A percentile compares a stretch with the other conserved stretches of the same genome.
These are phyloP conservation scores for Saturnispora quitensis DNA, from an alignment of 805 yeast species.

Conservation along the genomic window DNA sequence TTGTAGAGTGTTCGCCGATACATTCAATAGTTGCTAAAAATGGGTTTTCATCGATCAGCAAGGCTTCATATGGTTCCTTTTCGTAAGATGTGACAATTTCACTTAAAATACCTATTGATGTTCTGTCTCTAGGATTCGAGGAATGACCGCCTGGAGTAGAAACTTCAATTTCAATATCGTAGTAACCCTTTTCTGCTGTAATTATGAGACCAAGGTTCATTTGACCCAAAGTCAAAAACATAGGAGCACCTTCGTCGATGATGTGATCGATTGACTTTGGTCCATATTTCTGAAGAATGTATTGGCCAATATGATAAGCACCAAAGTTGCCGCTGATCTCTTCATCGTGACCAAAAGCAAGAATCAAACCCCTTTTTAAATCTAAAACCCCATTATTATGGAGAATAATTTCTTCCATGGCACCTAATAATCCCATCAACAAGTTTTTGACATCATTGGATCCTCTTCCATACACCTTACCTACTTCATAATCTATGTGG, in stretches of 20 bases:
- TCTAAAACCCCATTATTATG: constrained; percentile 39
- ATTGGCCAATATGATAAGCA: constrained; percentile 42
- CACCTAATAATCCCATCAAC: constrained; percentile 56
- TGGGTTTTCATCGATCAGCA: constrained; percentile 49
- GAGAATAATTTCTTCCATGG: constrained; percentile 44
- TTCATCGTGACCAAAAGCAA: constrained; percentile 74
- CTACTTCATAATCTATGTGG: constrained; percentile 46
- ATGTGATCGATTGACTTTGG: constrained; percentile 48
- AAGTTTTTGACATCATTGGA: constrained; percentile 65
- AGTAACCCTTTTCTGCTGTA: constrained; percentile 37
- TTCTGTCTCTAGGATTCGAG: constrained; percentile 56
- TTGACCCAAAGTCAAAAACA: constrained; percentile 26
- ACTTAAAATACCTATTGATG: constrained; percentile 64
- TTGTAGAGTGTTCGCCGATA: constrained; percentile 40
- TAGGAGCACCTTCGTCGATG: constrained; percentile 43
- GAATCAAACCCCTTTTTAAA: constrained; percentile 43
- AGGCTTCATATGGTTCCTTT: constrained; percentile 39
- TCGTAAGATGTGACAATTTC: constrained; percentile 51
- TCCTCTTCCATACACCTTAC: constrained; percentile 67
- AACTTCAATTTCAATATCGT: constrained; percentile 39
- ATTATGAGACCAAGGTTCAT: constrained; percentile 35
- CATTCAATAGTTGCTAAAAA: constrained; percentile 49
- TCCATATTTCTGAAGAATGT: constrained; percentile 48
- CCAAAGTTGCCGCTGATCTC: constrained; percentile 59
- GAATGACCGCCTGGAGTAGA: constrained; percentile 53